phyloP scores from a whole-genome alignment of 805 yeast species.

The Candida sanyiensis region DNA sequence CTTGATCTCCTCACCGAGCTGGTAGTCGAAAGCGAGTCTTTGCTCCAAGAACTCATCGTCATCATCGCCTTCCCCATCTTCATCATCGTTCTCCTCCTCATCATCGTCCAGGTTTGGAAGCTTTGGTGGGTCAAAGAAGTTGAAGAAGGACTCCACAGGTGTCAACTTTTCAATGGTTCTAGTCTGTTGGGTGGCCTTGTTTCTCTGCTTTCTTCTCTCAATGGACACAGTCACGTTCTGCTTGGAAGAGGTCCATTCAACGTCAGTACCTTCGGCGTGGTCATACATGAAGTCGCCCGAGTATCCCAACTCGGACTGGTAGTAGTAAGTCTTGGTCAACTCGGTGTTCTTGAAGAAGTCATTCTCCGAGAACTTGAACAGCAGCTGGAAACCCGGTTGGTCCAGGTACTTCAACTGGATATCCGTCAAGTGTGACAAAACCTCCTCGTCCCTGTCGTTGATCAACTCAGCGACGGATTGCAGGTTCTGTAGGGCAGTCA shows the following conservation, averaged over 20 bases:
- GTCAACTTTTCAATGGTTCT: conserved; percentile 91
- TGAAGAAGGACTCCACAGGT: conserved; percentile 93
- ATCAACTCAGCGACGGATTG: conserved; percentile 76
- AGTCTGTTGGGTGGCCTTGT: conserved; percentile 92
- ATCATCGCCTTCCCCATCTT: conserved; percentile 47
- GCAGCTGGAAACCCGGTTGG: conserved; percentile 82
- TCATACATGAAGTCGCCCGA: conserved; percentile 96
- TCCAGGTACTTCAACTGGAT: conserved; percentile 74
- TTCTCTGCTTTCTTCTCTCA: conserved; percentile 95
- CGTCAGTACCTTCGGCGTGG: conserved; percentile 87
- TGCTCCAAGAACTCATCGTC: conserved; percentile 73
- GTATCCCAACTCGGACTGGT: conserved; percentile 89
- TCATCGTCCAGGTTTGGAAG: conserved; percentile 36
- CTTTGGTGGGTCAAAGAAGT: conserved; percentile 91
- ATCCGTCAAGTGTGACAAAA: conserved; percentile 61
- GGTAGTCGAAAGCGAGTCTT: conserved; percentile 86
- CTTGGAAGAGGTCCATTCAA: conserved; percentile 78
- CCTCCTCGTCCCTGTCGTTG: conserved; percentile 85
- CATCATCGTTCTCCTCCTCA: conserved; percentile 33
- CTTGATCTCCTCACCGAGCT: conserved; percentile 92
- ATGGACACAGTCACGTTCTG: conserved; percentile 78
- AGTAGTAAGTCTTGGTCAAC: conserved; percentile 82
- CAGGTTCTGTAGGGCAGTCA: conserved; percentile 88
- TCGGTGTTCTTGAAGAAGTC: conserved; percentile 68
- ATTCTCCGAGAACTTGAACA: conserved; percentile 74